Conservation (phyloP, 345 rosid genomes). For the Linum usitatissimum region DNA sequence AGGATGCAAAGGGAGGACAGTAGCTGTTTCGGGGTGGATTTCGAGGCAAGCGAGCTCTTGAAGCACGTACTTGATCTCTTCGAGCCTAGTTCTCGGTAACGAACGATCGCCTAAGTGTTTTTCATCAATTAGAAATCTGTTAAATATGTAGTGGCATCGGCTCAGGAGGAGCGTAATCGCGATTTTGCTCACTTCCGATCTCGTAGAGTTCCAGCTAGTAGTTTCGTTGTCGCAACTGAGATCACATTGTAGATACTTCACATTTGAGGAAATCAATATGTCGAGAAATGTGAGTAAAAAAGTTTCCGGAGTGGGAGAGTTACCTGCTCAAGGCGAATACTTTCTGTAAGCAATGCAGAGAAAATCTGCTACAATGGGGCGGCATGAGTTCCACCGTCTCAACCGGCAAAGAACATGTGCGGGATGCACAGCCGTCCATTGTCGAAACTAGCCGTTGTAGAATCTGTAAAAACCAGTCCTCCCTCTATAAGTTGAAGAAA, state of each 20-base stretch:
- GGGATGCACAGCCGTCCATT: constrained; percentile 92
- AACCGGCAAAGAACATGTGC: constrained; percentile 84
- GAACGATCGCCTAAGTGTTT: constrained; percentile 54
- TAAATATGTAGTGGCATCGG: constrained; percentile 70
- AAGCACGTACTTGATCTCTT: constrained; percentile 63
- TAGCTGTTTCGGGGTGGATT: constrained; percentile 60
- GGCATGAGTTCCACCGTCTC: constrained; percentile 99
- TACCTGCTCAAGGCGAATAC: constrained; percentile 84
- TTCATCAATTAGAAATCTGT: constrained; percentile 62
- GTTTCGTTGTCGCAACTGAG: constrained; percentile 41
- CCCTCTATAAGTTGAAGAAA: neutral
- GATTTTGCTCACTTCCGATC: constrained; percentile 69
- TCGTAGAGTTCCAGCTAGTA: constrained; percentile 43
- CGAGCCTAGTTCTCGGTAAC: constrained; percentile 63
- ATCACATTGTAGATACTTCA: constrained; percentile 14
- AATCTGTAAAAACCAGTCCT: constrained; percentile 33
- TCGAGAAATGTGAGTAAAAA: neutral
- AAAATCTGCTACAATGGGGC: constrained; percentile 78
- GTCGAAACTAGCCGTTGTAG: constrained; percentile 71
- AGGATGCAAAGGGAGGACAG: constrained; percentile 53
- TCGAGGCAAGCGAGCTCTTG: constrained; percentile 46
- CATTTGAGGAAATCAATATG: neutral
- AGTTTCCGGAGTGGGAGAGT: neutral
- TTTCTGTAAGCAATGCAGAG: constrained; percentile 72
- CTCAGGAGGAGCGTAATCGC: constrained; percentile 44